phyloP scores from a whole-genome alignment of 202 grass and related monocot genomes.

The Setaria viridis region DNA sequence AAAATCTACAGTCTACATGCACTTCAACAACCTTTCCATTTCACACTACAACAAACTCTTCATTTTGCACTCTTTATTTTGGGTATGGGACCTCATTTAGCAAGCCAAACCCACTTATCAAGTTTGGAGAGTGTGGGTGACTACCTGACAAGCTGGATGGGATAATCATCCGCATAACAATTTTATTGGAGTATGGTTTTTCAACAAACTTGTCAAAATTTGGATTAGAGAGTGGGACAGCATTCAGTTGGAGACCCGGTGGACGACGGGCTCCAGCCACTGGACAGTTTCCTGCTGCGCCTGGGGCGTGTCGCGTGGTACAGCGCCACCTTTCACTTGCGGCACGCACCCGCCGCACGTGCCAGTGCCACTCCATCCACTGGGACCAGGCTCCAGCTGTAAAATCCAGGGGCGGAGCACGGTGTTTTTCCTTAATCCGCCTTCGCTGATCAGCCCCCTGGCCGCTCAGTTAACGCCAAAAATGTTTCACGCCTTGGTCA shows the following conservation, averaged over 20 bases:
- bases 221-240: too few relatives aligned
- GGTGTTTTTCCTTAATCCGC: conserved; percentile 11
- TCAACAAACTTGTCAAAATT: too few relatives aligned
- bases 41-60: too few relatives aligned
- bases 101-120: too few relatives aligned
- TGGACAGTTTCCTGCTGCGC: neutral
- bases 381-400: neutral
- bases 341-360: neutral
- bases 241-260: neutral
- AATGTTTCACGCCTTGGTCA: neutral
- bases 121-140: too few relatives aligned
- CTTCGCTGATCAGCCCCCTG: neutral
- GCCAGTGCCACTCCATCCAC: neutral
- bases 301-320: neutral
- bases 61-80: too few relatives aligned
- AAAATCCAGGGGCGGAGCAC: conserved; percentile 40
- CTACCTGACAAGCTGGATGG: too few relatives aligned
- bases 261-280: neutral
- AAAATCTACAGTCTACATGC: too few relatives aligned
- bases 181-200: too few relatives aligned
- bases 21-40: too few relatives aligned
- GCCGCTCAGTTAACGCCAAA: neutral
- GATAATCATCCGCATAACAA: too few relatives aligned
- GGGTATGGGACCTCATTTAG: too few relatives aligned
- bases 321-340: neutral